Evolutionary conservation across 805 yeast species (phyloP).

Genomic region (Priceomyces fermenticarens): DNA sequence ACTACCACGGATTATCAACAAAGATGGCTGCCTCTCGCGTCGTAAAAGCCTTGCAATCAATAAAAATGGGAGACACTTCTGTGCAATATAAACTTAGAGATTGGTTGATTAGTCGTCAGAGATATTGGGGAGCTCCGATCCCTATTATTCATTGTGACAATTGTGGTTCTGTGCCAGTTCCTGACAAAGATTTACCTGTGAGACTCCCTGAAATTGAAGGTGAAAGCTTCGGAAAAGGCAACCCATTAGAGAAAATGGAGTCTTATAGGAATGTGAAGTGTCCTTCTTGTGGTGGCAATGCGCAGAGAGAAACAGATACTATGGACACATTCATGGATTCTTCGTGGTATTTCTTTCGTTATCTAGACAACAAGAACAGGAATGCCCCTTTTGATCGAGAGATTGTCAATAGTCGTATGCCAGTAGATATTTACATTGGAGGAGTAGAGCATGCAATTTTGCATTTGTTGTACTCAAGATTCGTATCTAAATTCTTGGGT

Average conservation of each 20-base stretch:
- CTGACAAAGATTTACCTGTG: slow-evolving; percentile 83
- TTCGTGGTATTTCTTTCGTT: slow-evolving; percentile 93
- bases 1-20: slow-evolving; percentile 47
- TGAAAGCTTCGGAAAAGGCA: slow-evolving; percentile 62
- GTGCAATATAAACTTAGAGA: slow-evolving; percentile 73
- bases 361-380: slow-evolving; percentile 67
- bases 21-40: slow-evolving; percentile 52
- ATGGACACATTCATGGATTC: slow-evolving; percentile 99
- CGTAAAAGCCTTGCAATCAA: slow-evolving; percentile 34
- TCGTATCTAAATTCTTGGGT: slow-evolving; percentile 74
- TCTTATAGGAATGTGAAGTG: slow-evolving; percentile 74
- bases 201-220: slow-evolving; percentile 61
- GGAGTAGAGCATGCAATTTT: slow-evolving; percentile 97
- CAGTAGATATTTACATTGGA: slow-evolving; percentile 89
- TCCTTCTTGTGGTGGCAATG: slow-evolving; percentile 69
- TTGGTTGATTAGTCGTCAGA: slow-evolving; percentile 91
- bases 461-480: slow-evolving; percentile 83
- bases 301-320: slow-evolving; percentile 87
- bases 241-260: slow-evolving; percentile 53
- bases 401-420: slow-evolving; percentile 54
- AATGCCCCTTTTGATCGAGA: slow-evolving; percentile 50
- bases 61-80: slow-evolving; percentile 43
- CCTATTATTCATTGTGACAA: slow-evolving; percentile 84
- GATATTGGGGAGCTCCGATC: slow-evolving; percentile 99
- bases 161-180: slow-evolving; percentile 93